phyloP scores from a whole-genome alignment of 2,329 filamentous ascomycete genomes.

The Colletotrichum agaves region DNA sequence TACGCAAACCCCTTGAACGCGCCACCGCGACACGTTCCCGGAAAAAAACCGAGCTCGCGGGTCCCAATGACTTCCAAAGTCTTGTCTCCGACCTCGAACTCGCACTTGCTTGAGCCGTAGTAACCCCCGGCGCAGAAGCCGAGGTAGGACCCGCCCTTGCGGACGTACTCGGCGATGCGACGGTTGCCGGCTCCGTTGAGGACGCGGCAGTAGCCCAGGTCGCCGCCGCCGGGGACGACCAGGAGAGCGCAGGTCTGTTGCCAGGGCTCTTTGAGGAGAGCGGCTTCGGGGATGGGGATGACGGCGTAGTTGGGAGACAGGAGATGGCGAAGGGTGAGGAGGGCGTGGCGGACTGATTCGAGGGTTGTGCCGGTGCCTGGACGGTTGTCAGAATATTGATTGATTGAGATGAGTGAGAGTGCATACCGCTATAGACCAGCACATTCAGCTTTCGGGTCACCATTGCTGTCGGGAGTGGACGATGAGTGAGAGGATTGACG shows the following conservation, averaged over 20 bases:
- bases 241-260: slow-evolving; percentile 85
- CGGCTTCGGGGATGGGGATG: slow-evolving; percentile 81
- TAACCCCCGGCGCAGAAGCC: slow-evolving; percentile 96
- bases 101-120: slow-evolving; percentile 83
- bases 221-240: slow-evolving; percentile 93
- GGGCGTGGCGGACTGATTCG: slow-evolving; percentile 89
- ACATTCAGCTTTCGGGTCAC: slow-evolving; percentile 82
- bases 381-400: slow-evolving; percentile 41
- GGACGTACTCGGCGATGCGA: slow-evolving; percentile 85
- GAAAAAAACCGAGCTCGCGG: slow-evolving; percentile 89
- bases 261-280: slow-evolving; percentile 93
- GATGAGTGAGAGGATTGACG: slow-evolving; percentile 18
- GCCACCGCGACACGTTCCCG: slow-evolving; percentile 84
- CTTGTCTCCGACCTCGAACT: slow-evolving; percentile 85
- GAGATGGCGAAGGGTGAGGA: slow-evolving; percentile 86
- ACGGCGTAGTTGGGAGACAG: slow-evolving; percentile 94
- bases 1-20: slow-evolving; percentile 94
- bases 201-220: slow-evolving; percentile 87
- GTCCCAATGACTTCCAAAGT: slow-evolving; percentile 86
- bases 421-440: slow-evolving; percentile 86
- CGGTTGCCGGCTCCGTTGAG: slow-evolving; percentile 91
- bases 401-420: slow-evolving; percentile 39
- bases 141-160: slow-evolving; percentile 84
- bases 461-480: slow-evolving; percentile 57
- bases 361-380: slow-evolving; percentile 85